Base-by-base conservation (phyloP, 2,329 filamentous ascomycete species). In the Fusarium papillatum region DNA sequence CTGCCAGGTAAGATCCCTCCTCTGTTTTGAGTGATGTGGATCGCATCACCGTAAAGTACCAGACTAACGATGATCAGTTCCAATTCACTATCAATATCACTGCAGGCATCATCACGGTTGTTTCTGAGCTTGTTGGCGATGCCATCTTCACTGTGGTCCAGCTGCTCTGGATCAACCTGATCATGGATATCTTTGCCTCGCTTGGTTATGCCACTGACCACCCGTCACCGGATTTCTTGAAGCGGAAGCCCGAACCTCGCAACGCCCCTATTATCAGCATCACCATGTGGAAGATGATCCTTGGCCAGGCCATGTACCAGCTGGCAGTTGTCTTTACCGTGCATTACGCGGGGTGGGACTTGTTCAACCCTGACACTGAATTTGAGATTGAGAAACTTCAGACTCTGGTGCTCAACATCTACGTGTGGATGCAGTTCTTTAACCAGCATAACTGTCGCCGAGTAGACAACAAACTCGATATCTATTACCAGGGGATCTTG, bases 371-470 rank as follows among this genome's bases (percentile, higher is more conserved):
- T 80, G 85, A 88, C 61, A 82, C 81, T 1, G 53, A 76, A 24
- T 72, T 73, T 16, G 82, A 84, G 43, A 78, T 80, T 8, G 81
- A 85, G 53, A 82, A 83, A 26, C 83, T 87, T 24, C 84, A 91
- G 68, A 95, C 94, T 1, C 87, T 96, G 14, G 92, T 96, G 7
- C 96, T 96, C 87, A 97, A 96, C 84, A 94, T 93, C 0, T 96
- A 96, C 77, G 93, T 96, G 55, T 96, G 94, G 93, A 95, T 96
- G 93, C 94, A 96, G 76, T 95, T 97, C 74, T 96, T 96, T 88
- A 96, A 97, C 79, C 91, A 95, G 78, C 90, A 95, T 85, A 96
- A 82, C 86, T 95, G 95, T 83, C 93, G 95, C 43, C 91, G 94
- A 16, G 90, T 96, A 11, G 95, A 96, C 82, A 96, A 97, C 83